These are phyloP conservation scores for Calonectria pseudoreteaudii DNA, from an alignment of 2,329 filamentous ascomycete species.

Conservation along the genomic window DNA sequence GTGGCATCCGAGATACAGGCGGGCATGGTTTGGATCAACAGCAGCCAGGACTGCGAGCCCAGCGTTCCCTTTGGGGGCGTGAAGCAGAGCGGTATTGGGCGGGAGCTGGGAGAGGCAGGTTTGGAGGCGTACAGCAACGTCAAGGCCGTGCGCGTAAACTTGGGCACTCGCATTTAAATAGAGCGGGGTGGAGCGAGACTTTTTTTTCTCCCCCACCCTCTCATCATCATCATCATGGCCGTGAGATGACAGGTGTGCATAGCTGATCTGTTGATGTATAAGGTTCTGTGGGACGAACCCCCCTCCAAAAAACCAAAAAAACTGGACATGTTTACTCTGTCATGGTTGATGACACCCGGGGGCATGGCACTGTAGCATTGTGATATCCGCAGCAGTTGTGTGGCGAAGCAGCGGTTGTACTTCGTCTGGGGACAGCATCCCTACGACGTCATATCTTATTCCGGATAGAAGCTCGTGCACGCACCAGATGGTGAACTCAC, in stretches of 20 bases:
- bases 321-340: not conserved
- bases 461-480: not conserved
- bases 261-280: not conserved
- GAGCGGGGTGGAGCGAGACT: not conserved
- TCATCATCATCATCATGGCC: not conserved
- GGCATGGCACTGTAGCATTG: not conserved
- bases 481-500: not conserved
- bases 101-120: conserved; percentile 42
- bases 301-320: not conserved
- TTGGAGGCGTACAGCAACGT: conserved; percentile 42
- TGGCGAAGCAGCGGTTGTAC: not conserved
- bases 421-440: not conserved
- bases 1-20: conserved; percentile 80
- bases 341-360: not conserved
- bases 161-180: conserved; percentile 38
- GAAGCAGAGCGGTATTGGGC: conserved; percentile 44
- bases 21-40: conserved; percentile 69
- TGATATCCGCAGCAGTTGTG: not conserved
- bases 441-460: not conserved
- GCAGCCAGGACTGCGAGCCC: conserved; percentile 41
- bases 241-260: not conserved
- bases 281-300: not conserved
- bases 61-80: conserved; percentile 43
- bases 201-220: not conserved
- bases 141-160: conserved; percentile 43